These are phyloP conservation scores for Prunus yedoensis DNA, from an alignment of 331 rosid species.

Conservation along the genomic window DNA sequence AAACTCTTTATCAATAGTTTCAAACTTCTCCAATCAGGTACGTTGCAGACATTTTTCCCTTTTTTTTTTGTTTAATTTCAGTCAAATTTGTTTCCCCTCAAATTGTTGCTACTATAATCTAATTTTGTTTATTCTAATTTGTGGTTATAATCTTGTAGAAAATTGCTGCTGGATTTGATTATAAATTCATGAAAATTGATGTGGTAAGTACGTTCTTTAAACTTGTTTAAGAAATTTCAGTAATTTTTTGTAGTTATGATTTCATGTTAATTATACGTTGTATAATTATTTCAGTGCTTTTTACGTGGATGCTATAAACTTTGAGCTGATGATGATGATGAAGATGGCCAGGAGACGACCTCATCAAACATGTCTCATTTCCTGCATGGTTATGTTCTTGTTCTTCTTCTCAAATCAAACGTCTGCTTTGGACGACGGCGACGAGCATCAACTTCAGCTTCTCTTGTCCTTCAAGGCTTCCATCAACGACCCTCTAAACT, in stretches of 20 bases:
- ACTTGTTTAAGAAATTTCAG: no score
- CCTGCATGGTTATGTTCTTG: constrained; percentile 30
- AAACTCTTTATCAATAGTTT: constrained; percentile 21
- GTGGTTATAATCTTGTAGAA: not conserved
- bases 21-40: constrained; percentile 31
- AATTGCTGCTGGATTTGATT: not conserved
- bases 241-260: not conserved
- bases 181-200: not conserved
- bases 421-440: constrained; percentile 34
- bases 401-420: constrained; percentile 23
- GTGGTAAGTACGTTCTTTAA: not conserved
- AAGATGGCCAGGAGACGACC: constrained; percentile 48
- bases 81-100: not conserved
- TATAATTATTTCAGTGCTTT: not conserved
- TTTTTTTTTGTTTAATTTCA: not conserved
- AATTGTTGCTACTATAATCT: not conserved
- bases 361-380: constrained; percentile 16
- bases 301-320: constrained; percentile 6
- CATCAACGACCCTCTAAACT: constrained; percentile 49
- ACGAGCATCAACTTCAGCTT: constrained; percentile 31
- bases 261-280: not conserved
- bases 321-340: constrained; percentile 34
- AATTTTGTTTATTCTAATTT: not conserved
- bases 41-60: constrained; percentile 26
- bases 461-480: constrained; percentile 78